phyloP scores from a whole-genome alignment of 1,284 basidiomycete species.

The Cutaneotrichosporon sp. region DNA sequence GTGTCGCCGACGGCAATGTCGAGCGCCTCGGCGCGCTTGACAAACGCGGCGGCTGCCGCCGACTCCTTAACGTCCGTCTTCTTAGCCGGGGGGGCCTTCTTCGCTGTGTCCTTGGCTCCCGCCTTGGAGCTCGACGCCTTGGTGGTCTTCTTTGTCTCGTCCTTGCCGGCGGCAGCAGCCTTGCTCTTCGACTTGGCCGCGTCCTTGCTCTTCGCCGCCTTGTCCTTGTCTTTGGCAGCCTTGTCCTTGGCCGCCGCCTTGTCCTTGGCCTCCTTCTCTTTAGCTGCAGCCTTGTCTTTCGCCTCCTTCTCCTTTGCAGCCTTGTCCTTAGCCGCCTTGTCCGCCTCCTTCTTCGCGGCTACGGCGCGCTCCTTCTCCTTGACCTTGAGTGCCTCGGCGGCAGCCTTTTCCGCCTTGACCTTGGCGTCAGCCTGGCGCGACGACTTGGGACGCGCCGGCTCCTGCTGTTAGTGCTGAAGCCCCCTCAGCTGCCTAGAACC shows the following conservation, averaged over 20 bases:
- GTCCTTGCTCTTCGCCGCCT: background rate
- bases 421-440: background rate
- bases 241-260: conserved; percentile 1
- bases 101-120: background rate
- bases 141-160: background rate
- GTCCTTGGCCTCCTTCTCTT: conserved; percentile 3
- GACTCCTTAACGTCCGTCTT: background rate
- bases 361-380: background rate
- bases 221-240: background rate
- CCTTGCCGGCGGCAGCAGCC: background rate
- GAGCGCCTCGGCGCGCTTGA: conserved; percentile 1
- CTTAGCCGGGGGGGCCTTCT: background rate
- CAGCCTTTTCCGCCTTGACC: conserved; percentile 3
- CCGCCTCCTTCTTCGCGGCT: background rate
- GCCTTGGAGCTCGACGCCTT: background rate
- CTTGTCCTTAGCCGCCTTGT: conserved; percentile 5
- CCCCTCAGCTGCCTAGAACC: background rate
- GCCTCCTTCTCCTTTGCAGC: background rate
- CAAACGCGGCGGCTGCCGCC: background rate
- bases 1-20: conserved; percentile 8
- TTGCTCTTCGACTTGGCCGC: background rate
- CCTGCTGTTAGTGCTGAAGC: background rate
- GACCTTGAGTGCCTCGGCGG: background rate
- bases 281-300: background rate
- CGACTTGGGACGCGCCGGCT: background rate